Conservation (phyloP, 169 alveolate genomes). For the Cryptosporidium sp. region DNA sequence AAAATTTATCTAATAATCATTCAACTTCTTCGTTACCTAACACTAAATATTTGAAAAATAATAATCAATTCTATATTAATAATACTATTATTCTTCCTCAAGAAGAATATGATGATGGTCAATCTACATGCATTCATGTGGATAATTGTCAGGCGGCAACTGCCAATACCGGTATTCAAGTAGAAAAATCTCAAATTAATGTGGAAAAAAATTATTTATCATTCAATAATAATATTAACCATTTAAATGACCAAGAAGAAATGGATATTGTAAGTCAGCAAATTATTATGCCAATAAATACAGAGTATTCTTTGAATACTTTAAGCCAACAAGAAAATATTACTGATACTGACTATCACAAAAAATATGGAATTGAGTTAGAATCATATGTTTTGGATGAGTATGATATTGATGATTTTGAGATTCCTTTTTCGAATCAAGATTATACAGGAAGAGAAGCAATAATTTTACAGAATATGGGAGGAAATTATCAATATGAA, state of each 20-base stretch:
- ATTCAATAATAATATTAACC: background rate
- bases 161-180: background rate
- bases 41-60: background rate
- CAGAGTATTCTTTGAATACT: background rate
- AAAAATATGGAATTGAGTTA: constrained; percentile 1
- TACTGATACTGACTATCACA: background rate
- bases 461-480: background rate
- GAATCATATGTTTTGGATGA: constrained; percentile 35
- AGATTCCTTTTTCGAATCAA: background rate
- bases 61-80: background rate
- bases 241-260: background rate
- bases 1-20: background rate
- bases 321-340: background rate
- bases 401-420: constrained; percentile 31
- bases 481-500: background rate
- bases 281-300: background rate
- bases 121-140: background rate
- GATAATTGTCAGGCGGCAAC: background rate
- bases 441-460: background rate
- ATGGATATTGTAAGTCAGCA: constrained; percentile 1
- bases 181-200: background rate
- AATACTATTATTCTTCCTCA: constrained; percentile 68
- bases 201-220: background rate
- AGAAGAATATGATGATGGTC: constrained; percentile 20
- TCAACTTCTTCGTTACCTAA: background rate